phyloP scores from a whole-genome alignment of 441 rosid species.

The Gossypium trilobum region DNA sequence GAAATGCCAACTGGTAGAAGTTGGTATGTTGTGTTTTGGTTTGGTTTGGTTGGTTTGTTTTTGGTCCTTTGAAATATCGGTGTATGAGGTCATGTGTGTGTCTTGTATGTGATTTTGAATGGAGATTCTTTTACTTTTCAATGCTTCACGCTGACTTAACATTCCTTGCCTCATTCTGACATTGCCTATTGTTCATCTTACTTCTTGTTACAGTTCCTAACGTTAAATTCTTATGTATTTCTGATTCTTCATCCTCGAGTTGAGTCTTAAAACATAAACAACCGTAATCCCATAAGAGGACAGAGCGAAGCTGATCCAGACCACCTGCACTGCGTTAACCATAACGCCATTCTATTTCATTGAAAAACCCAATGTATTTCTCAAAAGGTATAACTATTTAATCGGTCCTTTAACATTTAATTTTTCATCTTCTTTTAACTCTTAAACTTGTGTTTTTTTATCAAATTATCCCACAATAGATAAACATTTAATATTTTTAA shows the following conservation, averaged over 20 bases:
- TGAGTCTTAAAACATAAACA: neutral
- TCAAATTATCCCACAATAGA: no score
- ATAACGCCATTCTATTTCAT: neutral
- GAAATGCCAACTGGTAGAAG: slow-evolving; percentile 21
- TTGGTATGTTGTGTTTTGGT: slow-evolving; percentile 19
- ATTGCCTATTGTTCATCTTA: neutral
- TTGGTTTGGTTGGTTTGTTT: neutral
- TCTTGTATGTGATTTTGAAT: slow-evolving; percentile 15
- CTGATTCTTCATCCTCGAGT: no score
- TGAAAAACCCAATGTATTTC: neutral
- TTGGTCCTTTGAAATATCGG: slow-evolving; percentile 14
- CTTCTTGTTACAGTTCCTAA: neutral
- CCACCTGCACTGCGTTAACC: neutral
- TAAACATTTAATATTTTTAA: no score
- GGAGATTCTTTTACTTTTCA: slow-evolving; percentile 13
- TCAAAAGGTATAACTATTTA: no score
- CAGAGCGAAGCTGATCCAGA: neutral
- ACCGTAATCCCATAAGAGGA: neutral
- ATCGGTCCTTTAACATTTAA: no score
- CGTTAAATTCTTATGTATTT: neutral
- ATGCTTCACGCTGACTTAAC: slow-evolving; percentile 4
- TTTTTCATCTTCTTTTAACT: no score
- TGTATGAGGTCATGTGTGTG: slow-evolving; percentile 20
- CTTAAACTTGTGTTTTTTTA: no score
- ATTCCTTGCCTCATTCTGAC: slow-evolving; percentile 19